A percentile compares a stretch with the other conserved stretches of the same genome.
phyloP scores from a whole-genome alignment of 352 stramenopile genomes.

The Phytophthora sansomeana region DNA sequence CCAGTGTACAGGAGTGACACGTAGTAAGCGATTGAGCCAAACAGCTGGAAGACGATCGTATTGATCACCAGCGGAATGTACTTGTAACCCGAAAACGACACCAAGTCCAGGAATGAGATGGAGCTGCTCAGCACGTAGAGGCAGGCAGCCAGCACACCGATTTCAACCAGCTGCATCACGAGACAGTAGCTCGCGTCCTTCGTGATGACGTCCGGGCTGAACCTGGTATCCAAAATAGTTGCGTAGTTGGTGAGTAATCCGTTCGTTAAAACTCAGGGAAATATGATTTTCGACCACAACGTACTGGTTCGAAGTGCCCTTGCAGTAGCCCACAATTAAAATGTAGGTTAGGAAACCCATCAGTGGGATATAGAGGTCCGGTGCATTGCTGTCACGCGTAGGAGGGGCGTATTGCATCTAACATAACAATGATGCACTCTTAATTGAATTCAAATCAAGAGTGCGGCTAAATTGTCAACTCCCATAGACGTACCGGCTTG shows the following conservation, averaged over 20 bases:
- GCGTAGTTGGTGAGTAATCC: slow-evolving; percentile 1
- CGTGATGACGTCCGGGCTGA: slow-evolving; percentile 96
- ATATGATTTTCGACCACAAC: slow-evolving; percentile 19
- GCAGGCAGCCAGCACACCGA: slow-evolving; percentile 94
- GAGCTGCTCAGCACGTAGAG: slow-evolving; percentile 95
- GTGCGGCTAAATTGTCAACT: not conserved
- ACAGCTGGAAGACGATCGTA: slow-evolving; percentile 89
- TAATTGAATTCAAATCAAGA: not conserved
- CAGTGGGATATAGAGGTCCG: slow-evolving; percentile 98
- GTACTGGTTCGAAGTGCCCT: slow-evolving; percentile 93
- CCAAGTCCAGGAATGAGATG: slow-evolving; percentile 95
- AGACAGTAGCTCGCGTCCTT: slow-evolving; percentile 94
- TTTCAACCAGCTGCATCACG: slow-evolving; percentile 92
- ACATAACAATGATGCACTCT: not conserved
- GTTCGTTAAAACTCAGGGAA: not conserved
- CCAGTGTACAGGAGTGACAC: slow-evolving; percentile 94
- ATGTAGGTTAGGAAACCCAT: slow-evolving; percentile 99
- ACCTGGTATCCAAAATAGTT: slow-evolving; percentile 60
- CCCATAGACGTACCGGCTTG: slow-evolving; percentile 52
- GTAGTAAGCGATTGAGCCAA: slow-evolving; percentile 93
- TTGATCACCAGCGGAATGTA: slow-evolving; percentile 98
- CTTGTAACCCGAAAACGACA: slow-evolving; percentile 99
- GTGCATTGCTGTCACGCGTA: slow-evolving; percentile 96
- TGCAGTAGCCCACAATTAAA: slow-evolving; percentile 96
- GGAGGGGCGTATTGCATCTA: slow-evolving; percentile 91